phyloP scores from a whole-genome alignment of 768 basidiomycete genomes.

The Mycena crocata region DNA sequence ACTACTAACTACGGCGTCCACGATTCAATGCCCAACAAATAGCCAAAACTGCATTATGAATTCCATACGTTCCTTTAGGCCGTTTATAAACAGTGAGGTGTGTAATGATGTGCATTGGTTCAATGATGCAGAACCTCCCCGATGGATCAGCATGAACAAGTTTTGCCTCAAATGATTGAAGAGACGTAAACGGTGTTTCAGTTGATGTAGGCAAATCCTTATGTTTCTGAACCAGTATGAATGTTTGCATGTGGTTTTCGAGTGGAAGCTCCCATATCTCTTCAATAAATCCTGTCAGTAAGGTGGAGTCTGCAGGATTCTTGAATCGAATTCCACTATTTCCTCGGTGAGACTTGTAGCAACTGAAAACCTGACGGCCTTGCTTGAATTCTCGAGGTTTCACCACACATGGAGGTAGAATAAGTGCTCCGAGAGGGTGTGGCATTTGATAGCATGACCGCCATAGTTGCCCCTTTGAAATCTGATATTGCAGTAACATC shows the following conservation, averaged over 20 bases:
- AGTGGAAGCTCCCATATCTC: conserved; percentile 14
- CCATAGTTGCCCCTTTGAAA: neutral
- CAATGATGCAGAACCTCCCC: neutral
- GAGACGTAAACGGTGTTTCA: neutral
- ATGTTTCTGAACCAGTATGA: neutral
- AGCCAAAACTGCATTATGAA: neutral
- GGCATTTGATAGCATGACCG: neutral
- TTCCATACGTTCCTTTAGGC: conserved; percentile 4
- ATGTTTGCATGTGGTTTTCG: neutral
- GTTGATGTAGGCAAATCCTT: neutral
- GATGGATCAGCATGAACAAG: neutral
- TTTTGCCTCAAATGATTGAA: neutral
- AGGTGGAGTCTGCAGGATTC: neutral
- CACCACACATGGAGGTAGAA: neutral
- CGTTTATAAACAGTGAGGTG: neutral
- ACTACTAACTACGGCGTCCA: neutral
- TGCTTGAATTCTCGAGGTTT: neutral
- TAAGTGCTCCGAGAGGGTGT: neutral
- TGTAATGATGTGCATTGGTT: neutral
- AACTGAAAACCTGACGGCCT: conserved; percentile 4
- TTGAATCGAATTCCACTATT: conserved; percentile 14
- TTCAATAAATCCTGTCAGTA: neutral
- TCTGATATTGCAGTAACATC: neutral
- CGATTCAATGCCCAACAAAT: neutral
- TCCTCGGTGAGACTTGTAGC: neutral